Evolutionary conservation across 331 rosid genomes (phyloP).

Genomic region (Quercus phellos): DNA sequence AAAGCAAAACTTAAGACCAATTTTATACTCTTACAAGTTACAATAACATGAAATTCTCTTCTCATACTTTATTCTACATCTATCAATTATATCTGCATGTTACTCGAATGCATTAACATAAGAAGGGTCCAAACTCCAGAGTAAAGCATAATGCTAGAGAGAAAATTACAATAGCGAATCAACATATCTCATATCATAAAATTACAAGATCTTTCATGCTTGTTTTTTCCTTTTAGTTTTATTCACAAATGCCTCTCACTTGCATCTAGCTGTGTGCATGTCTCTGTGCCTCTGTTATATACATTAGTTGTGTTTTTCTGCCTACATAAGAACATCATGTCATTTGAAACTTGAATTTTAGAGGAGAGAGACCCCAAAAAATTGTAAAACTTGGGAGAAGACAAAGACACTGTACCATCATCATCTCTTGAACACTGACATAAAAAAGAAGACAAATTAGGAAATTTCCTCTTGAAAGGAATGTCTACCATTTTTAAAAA

Average conservation of each 20-base stretch:
- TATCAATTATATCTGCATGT: background rate
- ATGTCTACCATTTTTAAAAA: background rate
- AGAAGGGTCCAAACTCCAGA: slow-evolving; percentile 5
- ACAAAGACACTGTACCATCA: background rate
- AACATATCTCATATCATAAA: slow-evolving; percentile 2
- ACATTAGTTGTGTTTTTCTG: background rate
- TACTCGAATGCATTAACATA: background rate
- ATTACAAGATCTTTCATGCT: background rate
- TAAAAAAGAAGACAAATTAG: background rate
- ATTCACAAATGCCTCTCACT: background rate
- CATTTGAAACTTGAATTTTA: background rate
- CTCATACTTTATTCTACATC: background rate
- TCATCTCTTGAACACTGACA: background rate
- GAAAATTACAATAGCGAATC: background rate
- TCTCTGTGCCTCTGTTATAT: too few species aligned
- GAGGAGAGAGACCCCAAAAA: background rate
- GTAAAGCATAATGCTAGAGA: background rate
- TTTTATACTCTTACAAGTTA: background rate
- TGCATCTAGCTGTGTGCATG: background rate
- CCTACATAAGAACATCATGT: background rate
- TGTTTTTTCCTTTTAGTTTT: background rate
- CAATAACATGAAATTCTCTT: background rate
- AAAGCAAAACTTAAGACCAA: background rate
- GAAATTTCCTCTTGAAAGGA: slow-evolving; percentile 4
- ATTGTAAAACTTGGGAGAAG: background rate